Conservation (phyloP, 2,329 filamentous ascomycete species). For the Leptodontidium sp. region DNA sequence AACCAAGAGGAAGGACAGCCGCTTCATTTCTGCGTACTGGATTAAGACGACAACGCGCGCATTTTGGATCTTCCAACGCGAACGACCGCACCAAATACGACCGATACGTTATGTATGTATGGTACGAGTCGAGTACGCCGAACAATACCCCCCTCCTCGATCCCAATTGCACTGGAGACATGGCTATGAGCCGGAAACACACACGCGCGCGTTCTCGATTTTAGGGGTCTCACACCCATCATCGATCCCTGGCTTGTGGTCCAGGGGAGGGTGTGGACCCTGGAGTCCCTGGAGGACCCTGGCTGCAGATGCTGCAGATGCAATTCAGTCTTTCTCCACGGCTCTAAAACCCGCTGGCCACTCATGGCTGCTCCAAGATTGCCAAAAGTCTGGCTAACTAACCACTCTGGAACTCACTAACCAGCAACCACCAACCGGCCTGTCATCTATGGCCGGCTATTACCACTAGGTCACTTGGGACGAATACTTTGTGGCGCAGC, state of each 20-base stretch:
- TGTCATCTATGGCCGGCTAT: not conserved
- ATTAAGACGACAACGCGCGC: not conserved
- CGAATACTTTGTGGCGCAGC: constrained; percentile 9
- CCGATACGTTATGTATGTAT: no score
- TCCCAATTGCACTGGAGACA: not conserved
- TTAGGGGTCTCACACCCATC: constrained; percentile 16
- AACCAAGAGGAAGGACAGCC: not conserved
- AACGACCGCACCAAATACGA: not conserved
- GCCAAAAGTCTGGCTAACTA: not conserved
- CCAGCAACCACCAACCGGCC: not conserved
- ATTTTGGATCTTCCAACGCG: not conserved
- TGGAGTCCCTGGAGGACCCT: constrained; percentile 5
- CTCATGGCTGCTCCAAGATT: constrained; percentile 1
- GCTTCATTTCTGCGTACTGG: not conserved
- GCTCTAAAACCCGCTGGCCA: not conserved
- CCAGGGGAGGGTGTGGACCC: constrained; percentile 7
- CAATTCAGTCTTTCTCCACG: not conserved
- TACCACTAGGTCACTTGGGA: not conserved
- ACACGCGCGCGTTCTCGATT: constrained; percentile 5
- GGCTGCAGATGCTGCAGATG: constrained; percentile 7
- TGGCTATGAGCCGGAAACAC: not conserved
- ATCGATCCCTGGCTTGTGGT: not conserved
- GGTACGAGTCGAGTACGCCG: not conserved
- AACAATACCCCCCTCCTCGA: not conserved
- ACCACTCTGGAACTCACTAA: not conserved